Evolutionary conservation across 306 rosid species (phyloP), one percentile per base, ranked within the genome.

Genomic region (Heteromeles arbutifolia): DNA sequence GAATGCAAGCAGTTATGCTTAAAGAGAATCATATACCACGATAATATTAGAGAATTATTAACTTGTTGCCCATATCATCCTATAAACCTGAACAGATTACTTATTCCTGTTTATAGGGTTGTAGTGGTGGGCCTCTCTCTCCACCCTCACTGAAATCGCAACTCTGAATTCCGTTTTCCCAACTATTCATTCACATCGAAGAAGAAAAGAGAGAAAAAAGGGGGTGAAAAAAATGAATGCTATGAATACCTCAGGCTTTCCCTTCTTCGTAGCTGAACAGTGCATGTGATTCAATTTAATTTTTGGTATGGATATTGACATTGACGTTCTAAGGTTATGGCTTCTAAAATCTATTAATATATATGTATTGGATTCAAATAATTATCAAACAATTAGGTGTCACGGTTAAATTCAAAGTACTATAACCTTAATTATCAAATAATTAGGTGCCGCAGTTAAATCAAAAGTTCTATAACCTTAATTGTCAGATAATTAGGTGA

Each of bases 211-310:
- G 32, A 29, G 15, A 5, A 18, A 54, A 7, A 58, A n/a, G 12
- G 44, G 44, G 44, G 12, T 7, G 61, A 58, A 58, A 9, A 44
- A 44, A 31, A 6, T 31, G 48, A 26, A 18, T 48, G 58, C 43
- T 26, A 11, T 18, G 57, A 69, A 48, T 69, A 48, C 17, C 48
- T 69, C 44, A 26, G 25, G 18, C 25, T 17, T 31, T n/a, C 65
- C 62, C 63, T 71, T 56, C 64, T 70, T n/a, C 57, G 43, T 17
- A 63, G n/a, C 26, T 76, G 72, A 63, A 31, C 78, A 29, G 64
- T 74, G 72, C 86, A 85, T 61, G 87, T 81, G 85, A 74, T 19
- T 64, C 45, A 64, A 81, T 80, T 88, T 43, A 86, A 77, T 83
- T 76, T 78, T 53, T 28, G 24, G 15, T 58, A 65, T 21, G 28